Conservation (phyloP, 192 early-diverging fungal species). For the Fimicolochytrium jonesii region DNA sequence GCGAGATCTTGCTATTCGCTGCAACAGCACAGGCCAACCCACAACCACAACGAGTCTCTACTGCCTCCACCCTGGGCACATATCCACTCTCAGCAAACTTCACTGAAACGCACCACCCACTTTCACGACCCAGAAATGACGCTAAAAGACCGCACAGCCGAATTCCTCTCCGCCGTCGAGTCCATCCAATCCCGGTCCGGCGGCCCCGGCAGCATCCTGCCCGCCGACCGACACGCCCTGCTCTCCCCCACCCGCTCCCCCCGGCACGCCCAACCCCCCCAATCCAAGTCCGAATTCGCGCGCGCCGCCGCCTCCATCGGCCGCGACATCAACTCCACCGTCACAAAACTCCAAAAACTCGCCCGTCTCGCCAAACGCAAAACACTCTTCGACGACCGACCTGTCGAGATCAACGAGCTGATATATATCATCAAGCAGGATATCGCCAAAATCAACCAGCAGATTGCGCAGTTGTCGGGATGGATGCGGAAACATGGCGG, state of each 20-base stretch:
- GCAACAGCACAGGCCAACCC: too few species aligned
- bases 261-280: not conserved
- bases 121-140: too few species aligned
- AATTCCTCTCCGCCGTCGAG: slow-evolving; percentile 81
- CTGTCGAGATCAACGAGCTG: slow-evolving; percentile 92
- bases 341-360: slow-evolving; percentile 79
- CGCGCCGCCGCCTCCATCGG: slow-evolving; percentile 77
- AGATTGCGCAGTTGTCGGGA: slow-evolving; percentile 82
- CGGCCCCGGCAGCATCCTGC: slow-evolving; percentile 14
- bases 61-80: too few species aligned
- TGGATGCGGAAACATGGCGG: slow-evolving; percentile 57
- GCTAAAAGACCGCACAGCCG: slow-evolving; percentile 70
- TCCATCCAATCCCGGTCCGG: slow-evolving; percentile 54
- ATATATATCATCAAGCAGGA: slow-evolving; percentile 94
- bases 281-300: slow-evolving; percentile 74
- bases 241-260: slow-evolving; percentile 13
- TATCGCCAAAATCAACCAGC: slow-evolving; percentile 88
- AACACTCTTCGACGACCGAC: slow-evolving; percentile 95
- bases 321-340: slow-evolving; percentile 80
- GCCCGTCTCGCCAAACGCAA: slow-evolving; percentile 90
- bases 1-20: too few species aligned
- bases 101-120: too few species aligned
- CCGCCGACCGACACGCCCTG: slow-evolving; percentile 17
- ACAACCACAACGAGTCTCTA: too few species aligned
- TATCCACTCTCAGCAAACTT: too few species aligned